phyloP scores from a whole-genome alignment of 2,329 filamentous ascomycete genomes.

The Hymenoscyphus salicellus region DNA sequence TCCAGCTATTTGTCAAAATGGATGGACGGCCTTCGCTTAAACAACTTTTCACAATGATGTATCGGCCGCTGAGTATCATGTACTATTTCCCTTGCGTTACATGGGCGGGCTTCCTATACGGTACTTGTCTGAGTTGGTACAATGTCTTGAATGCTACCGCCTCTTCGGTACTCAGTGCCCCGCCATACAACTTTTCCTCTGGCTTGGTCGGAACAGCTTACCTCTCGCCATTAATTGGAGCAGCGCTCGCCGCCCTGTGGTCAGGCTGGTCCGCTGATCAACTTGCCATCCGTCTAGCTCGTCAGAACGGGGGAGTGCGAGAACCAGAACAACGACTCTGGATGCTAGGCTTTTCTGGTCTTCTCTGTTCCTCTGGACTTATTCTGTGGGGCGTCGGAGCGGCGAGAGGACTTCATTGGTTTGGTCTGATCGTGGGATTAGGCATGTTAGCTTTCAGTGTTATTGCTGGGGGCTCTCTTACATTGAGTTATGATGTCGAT shows the following conservation, averaged over 20 bases:
- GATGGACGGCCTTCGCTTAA: constrained; percentile 14
- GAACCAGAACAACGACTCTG: constrained; percentile 37
- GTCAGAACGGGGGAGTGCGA: constrained; percentile 40
- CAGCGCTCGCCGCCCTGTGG: neutral
- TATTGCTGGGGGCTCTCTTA: constrained; percentile 42
- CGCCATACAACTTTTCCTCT: constrained; percentile 38
- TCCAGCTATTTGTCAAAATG: constrained; percentile 5
- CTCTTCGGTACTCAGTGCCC: constrained; percentile 33
- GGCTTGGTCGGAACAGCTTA: constrained; percentile 37
- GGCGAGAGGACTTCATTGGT: constrained; percentile 44
- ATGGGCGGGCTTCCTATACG: constrained; percentile 35
- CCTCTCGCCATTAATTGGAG: constrained; percentile 33
- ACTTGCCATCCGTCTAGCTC: constrained; percentile 38
- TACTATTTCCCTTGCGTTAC: constrained; percentile 33
- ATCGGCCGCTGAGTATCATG: constrained; percentile 26
- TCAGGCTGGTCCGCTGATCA: constrained; percentile 33
- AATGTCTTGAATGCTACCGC: constrained; percentile 39
- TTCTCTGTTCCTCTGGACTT: constrained; percentile 44
- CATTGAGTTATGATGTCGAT: constrained; percentile 48
- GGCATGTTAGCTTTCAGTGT: neutral
- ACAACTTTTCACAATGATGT: constrained; percentile 26
- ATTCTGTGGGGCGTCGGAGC: constrained; percentile 52
- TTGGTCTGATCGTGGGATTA: constrained; percentile 46
- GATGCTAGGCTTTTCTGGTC: constrained; percentile 35
- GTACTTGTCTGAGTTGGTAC: constrained; percentile 38